Conservation (phyloP, 1,284 basidiomycete genomes). For the Athelia sp. region DNA sequence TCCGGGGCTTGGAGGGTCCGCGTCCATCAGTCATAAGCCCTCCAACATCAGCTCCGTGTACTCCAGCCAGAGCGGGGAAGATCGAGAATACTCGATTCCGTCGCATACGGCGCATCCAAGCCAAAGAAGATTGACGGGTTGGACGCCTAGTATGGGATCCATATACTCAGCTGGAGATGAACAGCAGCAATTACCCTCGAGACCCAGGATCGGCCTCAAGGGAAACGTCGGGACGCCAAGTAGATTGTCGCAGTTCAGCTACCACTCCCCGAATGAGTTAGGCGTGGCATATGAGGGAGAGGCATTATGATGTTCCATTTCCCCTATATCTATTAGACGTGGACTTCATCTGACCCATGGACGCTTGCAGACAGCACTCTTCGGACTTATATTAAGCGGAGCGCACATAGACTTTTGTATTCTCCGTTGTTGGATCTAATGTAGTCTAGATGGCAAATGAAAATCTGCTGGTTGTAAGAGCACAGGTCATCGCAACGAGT, state of each 20-base stretch:
- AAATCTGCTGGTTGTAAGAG: not conserved
- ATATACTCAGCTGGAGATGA: constrained; percentile 14
- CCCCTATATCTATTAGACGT: too few species aligned
- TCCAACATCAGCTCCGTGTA: constrained; percentile 25
- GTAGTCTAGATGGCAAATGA: not conserved
- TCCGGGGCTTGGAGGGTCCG: not conserved
- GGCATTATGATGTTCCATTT: not conserved
- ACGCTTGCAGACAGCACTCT: too few species aligned
- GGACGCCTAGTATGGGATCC: constrained; percentile 20
- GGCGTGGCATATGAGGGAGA: constrained; percentile 12
- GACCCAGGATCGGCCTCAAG: not conserved
- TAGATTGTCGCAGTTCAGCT: constrained; percentile 12
- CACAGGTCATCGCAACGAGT: constrained; percentile 39
- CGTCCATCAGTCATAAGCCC: constrained; percentile 16
- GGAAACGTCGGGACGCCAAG: not conserved
- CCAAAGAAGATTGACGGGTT: constrained; percentile 13
- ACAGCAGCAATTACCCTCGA: not conserved
- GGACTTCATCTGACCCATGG: too few species aligned
- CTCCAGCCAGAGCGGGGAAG: constrained; percentile 28
- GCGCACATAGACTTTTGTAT: not conserved
- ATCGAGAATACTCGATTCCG: constrained; percentile 10
- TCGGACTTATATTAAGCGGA: too few species aligned
- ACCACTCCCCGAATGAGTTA: constrained; percentile 1
- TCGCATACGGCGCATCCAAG: not conserved
- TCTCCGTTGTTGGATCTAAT: not conserved